phyloP scores from a whole-genome alignment of 441 rosid genomes.

The Bruguiera hainesii region DNA sequence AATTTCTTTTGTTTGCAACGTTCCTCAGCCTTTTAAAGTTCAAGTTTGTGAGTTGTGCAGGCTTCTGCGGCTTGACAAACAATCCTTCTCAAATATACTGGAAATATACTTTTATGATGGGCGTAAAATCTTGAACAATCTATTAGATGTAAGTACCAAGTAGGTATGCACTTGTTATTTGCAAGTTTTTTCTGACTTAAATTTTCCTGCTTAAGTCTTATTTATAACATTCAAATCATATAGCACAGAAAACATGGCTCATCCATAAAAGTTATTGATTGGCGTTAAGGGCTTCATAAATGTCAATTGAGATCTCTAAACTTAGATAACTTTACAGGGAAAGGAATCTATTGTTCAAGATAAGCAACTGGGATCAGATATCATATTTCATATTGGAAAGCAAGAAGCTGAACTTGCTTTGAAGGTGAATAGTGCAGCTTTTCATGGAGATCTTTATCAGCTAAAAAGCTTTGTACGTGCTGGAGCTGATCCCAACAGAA shows the following conservation, averaged over 20 bases:
- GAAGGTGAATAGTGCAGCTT: constrained; percentile 78
- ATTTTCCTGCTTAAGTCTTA: background rate
- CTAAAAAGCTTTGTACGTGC: constrained; percentile 68
- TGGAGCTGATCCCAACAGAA: constrained; percentile 89
- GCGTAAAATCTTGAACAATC: constrained; percentile 72
- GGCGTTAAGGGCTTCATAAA: background rate
- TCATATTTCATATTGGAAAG: constrained; percentile 79
- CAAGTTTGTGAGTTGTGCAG: constrained; percentile 67
- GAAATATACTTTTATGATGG: constrained; percentile 92
- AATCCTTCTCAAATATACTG: constrained; percentile 70
- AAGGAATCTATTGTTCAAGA: constrained; percentile 60
- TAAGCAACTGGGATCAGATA: constrained; percentile 74
- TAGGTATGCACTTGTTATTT: constrained; percentile 1
- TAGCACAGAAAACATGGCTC: background rate
- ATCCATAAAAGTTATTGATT: background rate
- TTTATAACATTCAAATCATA: background rate
- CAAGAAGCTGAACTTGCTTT: constrained; percentile 97
- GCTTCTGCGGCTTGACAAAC: constrained; percentile 86
- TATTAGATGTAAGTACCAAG: constrained; percentile 55
- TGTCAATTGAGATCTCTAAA: constrained; percentile 8
- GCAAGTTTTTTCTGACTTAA: background rate
- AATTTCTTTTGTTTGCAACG: constrained; percentile 84
- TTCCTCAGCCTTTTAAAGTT: constrained; percentile 86
- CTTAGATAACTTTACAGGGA: constrained; percentile 45
- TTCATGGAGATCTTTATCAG: constrained; percentile 76